phyloP scores from a whole-genome alignment of 2,329 filamentous ascomycete genomes.

The Alternaria novae-zelandiae region DNA sequence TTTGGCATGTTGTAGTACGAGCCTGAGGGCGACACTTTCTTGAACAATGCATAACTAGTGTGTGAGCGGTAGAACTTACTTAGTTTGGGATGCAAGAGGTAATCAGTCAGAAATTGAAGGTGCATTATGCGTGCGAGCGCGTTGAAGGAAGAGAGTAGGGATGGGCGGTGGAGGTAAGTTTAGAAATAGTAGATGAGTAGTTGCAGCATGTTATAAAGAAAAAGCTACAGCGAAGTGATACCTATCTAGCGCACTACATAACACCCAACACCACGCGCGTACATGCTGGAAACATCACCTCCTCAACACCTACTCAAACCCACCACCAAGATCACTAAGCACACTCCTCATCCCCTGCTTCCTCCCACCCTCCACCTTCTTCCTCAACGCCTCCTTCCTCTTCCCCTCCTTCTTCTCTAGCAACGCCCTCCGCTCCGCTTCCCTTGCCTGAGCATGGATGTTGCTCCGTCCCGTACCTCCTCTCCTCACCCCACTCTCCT shows the following conservation, averaged over 20 bases:
- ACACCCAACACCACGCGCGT: background rate
- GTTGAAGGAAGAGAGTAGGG: background rate
- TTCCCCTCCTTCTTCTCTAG: slow-evolving; percentile 60
- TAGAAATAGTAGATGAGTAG: background rate
- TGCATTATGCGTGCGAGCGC: background rate
- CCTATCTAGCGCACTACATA: background rate
- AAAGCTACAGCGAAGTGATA: background rate
- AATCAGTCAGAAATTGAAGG: background rate
- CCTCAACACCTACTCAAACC: slow-evolving; percentile 40
- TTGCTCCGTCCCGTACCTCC: slow-evolving; percentile 65
- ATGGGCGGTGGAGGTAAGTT: background rate
- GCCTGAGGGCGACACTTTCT: background rate
- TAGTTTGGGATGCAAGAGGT: background rate
- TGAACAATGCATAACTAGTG: background rate
- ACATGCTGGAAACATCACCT: background rate
- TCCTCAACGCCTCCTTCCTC: slow-evolving; percentile 57
- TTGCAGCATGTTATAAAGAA: background rate
- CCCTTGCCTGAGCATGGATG: slow-evolving; percentile 65
- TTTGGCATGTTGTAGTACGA: background rate
- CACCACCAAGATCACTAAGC: slow-evolving; percentile 38
- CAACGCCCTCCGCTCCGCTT: slow-evolving; percentile 60
- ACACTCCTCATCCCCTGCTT: slow-evolving; percentile 42
- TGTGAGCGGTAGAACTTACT: background rate
- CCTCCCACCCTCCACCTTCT: slow-evolving; percentile 46
- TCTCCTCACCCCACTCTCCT: slow-evolving; percentile 50